Conservation (phyloP, 225 moss, liverwort and hornwort species). For the Anthoceros angustus region DNA sequence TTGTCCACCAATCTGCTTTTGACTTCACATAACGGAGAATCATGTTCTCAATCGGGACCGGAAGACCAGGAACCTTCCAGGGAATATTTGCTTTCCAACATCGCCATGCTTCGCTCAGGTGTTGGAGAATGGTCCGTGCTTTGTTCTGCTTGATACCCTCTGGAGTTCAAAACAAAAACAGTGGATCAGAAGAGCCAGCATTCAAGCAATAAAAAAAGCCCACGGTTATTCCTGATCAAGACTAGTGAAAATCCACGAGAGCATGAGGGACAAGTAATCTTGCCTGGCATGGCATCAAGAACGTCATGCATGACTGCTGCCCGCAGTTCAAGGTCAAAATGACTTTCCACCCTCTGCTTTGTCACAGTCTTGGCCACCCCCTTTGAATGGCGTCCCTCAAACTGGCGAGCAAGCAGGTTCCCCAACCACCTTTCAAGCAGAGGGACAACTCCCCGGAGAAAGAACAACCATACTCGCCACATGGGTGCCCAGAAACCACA, state of each 20-base stretch:
- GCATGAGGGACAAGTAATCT: background rate
- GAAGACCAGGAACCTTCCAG: slow-evolving; percentile 98
- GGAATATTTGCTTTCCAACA: slow-evolving; percentile 99
- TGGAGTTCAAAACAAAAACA: slow-evolving; percentile 9
- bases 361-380: slow-evolving; percentile 99
- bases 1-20: slow-evolving; percentile 99
- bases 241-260: background rate
- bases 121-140: slow-evolving; percentile 95
- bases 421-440: slow-evolving; percentile 96
- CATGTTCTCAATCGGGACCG: slow-evolving; percentile 99
- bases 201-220: background rate
- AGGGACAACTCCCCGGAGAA: slow-evolving; percentile 92
- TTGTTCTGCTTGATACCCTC: slow-evolving; percentile 99
- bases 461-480: slow-evolving; percentile 99
- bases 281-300: slow-evolving; percentile 95
- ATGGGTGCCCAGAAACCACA: slow-evolving; percentile 99
- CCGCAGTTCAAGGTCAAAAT: slow-evolving; percentile 91
- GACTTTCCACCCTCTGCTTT: slow-evolving; percentile 99
- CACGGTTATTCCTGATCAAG: background rate
- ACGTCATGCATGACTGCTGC: slow-evolving; percentile 99
- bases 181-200: background rate
- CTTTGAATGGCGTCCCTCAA: slow-evolving; percentile 99
- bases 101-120: slow-evolving; percentile 98
- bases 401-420: slow-evolving; percentile 88
- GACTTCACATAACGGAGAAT: slow-evolving; percentile 95